Conservation (phyloP, 2,329 filamentous ascomycete species). For the Periconia digitata region DNA sequence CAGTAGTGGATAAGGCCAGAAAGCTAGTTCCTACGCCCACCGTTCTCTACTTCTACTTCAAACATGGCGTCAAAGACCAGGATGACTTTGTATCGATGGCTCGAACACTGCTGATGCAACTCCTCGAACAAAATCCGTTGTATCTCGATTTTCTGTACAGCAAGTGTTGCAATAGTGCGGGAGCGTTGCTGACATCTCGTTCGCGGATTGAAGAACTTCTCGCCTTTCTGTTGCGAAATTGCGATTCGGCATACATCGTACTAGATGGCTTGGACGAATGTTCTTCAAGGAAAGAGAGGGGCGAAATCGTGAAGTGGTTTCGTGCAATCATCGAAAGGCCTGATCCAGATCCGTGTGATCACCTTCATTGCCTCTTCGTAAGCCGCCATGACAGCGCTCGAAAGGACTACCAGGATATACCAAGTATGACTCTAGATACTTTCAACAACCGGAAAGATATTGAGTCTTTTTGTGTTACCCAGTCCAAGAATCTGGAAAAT, state of each 20-base stretch:
- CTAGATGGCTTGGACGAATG: slow-evolving; percentile 54
- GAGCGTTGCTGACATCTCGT: slow-evolving; percentile 25
- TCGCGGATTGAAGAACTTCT: slow-evolving; percentile 33
- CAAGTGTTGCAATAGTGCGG: slow-evolving; percentile 25
- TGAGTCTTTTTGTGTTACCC: slow-evolving; percentile 7
- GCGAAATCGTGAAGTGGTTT: slow-evolving; percentile 33
- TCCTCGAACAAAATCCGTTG: slow-evolving; percentile 29
- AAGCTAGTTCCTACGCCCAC: slow-evolving; percentile 18
- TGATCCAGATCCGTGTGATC: slow-evolving; percentile 18
- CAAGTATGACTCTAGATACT: slow-evolving; percentile 8
- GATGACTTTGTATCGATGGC: slow-evolving; percentile 33
- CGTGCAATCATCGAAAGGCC: slow-evolving; percentile 15
- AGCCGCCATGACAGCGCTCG: slow-evolving; percentile 16
- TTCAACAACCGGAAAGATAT: slow-evolving; percentile 34
- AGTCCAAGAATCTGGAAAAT: slow-evolving; percentile 4
- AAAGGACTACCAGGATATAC: slow-evolving; percentile 14
- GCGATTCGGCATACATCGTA: slow-evolving; percentile 39
- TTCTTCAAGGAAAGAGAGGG: slow-evolving; percentile 22
- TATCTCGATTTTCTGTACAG: slow-evolving; percentile 32
- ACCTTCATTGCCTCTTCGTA: slow-evolving; percentile 17
- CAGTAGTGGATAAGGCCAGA: slow-evolving; percentile 39
- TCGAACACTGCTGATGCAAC: slow-evolving; percentile 38
- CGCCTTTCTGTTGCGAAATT: slow-evolving; percentile 30
- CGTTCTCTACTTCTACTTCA: slow-evolving; percentile 46
- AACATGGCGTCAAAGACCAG: slow-evolving; percentile 29